Base-by-base conservation (phyloP, 441 rosid genomes). In the Codiaeum variegatum region DNA sequence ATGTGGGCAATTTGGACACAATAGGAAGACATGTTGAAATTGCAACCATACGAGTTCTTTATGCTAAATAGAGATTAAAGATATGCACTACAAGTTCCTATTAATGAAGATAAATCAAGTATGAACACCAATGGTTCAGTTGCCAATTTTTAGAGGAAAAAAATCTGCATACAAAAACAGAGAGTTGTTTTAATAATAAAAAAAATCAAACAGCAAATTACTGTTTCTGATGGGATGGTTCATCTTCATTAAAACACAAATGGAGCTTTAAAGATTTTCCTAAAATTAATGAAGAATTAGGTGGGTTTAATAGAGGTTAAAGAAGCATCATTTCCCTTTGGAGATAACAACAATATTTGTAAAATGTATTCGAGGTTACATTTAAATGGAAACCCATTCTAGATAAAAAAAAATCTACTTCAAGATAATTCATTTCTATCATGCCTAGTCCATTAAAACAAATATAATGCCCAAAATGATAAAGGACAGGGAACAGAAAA, bases 371-470 rank as follows among this genome's bases (percentile, higher is more conserved):
- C 38, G 91, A 91, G 44, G 88, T 86, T 78, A 93, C 92, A 71
- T 89, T 90, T 74, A 93, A 82, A 61, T 88, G 80, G 86, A 93
- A 93, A 3, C 91, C 92, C 49, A 93, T 67, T 26, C 93, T 91
- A 66, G 91, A 93, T 47, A 93, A 80, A 78, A n/a, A n/a, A n/a
- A 91, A 91, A 69, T 93, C 98, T 76, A 93, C 80, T 68, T 93
- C 97, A 72, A 93, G 94, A 79, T 91, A 49, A 74, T 93, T 93
- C 89, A 91, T 93, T 77, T 93, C 98, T 66, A 77, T 79, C 42
- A 77, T 91, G 88, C 93, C 88, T 77, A 93, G 85, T 32, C 97
- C 97, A n/a, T n/a, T n/a, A n/a, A 5, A 49, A 68, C 3, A 28
- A 15, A 62, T 47, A 54, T 31, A 55, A 55, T 40, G 26, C 62